phyloP scores from a whole-genome alignment of 176 grass and related monocot genomes.

The Themeda triandra region DNA sequence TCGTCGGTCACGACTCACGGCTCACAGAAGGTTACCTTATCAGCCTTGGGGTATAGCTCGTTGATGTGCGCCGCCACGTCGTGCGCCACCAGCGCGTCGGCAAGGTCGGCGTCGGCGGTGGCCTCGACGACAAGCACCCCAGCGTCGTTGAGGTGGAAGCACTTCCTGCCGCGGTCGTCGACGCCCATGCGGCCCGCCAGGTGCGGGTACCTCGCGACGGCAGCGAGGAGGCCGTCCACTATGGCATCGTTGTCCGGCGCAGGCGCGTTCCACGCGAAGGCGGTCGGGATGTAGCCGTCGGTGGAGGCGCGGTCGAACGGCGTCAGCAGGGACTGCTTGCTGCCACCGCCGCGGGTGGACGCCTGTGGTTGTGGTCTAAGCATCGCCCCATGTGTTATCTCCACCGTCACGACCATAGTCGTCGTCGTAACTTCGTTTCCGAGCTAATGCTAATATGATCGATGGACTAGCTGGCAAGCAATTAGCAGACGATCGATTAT shows the following conservation, averaged over 20 bases:
- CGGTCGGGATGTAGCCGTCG: slow-evolving; percentile 25
- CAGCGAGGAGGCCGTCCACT: not conserved
- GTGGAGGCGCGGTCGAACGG: slow-evolving; percentile 44
- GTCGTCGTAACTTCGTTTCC: not conserved
- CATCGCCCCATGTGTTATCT: not conserved
- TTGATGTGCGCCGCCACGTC: slow-evolving; percentile 18
- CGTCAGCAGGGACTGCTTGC: not conserved
- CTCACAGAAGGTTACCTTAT: not conserved
- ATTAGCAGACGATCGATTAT: not conserved
- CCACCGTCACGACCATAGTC: not conserved
- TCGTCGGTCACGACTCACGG: no score
- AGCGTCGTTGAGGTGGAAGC: slow-evolving; percentile 23
- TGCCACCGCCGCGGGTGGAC: not conserved
- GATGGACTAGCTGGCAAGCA: not conserved
- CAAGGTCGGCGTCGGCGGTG: not conserved
- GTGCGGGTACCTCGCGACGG: slow-evolving; percentile 21
- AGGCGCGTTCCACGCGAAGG: slow-evolving; percentile 34
- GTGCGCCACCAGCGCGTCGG: slow-evolving; percentile 19
- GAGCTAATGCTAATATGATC: not conserved
- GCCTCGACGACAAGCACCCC: slow-evolving; percentile 41
- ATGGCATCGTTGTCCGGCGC: slow-evolving; percentile 14
- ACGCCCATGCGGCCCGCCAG: slow-evolving; percentile 12
- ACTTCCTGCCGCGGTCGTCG: not conserved
- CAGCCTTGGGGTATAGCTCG: slow-evolving; percentile 6
- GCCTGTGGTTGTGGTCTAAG: not conserved